Evolutionary conservation across 306 rosid species (phyloP), one percentile per base, ranked within the genome.

Genomic region (Fagus crenata): DNA sequence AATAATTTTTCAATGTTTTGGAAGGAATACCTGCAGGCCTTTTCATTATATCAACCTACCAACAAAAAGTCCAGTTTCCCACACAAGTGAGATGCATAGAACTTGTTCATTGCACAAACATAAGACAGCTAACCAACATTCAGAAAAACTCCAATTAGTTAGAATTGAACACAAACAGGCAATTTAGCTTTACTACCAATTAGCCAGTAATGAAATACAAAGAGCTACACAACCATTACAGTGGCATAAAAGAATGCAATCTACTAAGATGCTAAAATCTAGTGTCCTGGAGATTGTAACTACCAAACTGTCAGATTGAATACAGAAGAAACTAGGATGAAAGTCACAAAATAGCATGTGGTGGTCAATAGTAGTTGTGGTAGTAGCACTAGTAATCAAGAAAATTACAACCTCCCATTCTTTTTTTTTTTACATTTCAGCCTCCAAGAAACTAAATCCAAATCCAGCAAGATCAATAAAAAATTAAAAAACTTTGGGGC

Each of bases 241-340:
- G n/a, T 63, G 7, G n/a, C 64, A 75, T 11, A 17, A 53, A 36
- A 74, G 71, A 74, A 59, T 74, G 39, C 35, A 32, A 56, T 18
- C 14, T 39, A 53, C 67, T 9, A 37, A 74, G 40, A 32, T 28
- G 69, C 71, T 33, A 37, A 15, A 59, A 63, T 74, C 53, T 7
- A 46, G 46, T 46, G 18, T 75, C 43, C 9, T 53, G 41, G 78
- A 35, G 33, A 32, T 3, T 63, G 15, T 8, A 1, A 37, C 68
- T 46, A 73, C 59, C 71, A 65, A 53, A 76, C 18, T 65, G 65
- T 75, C 41, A 49, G 79, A 76, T 7, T 53, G 40, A 53, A 14
- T 37, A 35, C 51, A 65, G 35, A 35, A 64, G 43, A 64, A 36
- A 64, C 12, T 36, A 64, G 22, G 22, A 64, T 35, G 14, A 59